Conservation (phyloP, 208 protist species). For the Acanthamoeba pearcei region DNA sequence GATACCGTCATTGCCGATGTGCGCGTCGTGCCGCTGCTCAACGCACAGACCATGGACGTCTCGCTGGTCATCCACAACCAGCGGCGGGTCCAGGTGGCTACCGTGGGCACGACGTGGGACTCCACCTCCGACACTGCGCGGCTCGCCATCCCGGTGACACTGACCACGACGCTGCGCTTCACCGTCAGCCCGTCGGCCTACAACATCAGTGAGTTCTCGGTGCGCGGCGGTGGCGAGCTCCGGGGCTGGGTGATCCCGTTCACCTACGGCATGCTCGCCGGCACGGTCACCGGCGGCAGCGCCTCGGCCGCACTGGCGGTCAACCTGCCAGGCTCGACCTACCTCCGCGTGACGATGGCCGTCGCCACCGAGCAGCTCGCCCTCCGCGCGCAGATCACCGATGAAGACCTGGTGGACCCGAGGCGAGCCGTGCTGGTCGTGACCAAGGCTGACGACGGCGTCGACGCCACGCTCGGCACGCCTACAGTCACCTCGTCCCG, state of each 20-base stretch:
- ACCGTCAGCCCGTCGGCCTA: background rate
- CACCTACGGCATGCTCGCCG: constrained; percentile 44
- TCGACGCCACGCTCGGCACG: background rate
- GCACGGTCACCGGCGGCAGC: background rate
- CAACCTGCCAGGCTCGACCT: background rate
- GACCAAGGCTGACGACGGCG: background rate
- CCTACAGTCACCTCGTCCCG: background rate
- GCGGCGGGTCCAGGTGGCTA: background rate
- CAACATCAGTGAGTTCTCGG: background rate
- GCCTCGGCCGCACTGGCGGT: background rate
- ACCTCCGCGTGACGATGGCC: background rate
- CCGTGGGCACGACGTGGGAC: constrained; percentile 23
- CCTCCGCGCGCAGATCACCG: background rate
- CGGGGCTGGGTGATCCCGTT: background rate
- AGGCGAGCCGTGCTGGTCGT: background rate
- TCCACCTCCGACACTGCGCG: background rate
- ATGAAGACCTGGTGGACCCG: background rate
- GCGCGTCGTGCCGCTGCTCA: background rate
- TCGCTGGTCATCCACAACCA: constrained; percentile 5
- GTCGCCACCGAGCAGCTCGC: background rate
- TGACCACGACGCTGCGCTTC: constrained; percentile 50
- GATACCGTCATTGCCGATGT: background rate
- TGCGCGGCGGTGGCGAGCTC: constrained; percentile 15
- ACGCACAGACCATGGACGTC: background rate
- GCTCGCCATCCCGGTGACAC: background rate